Percentiles rank a stretch among this genome's conserved stretches.
phyloP scores from a whole-genome alignment of 1,284 basidiomycete genomes.

The Irpex sp. region DNA sequence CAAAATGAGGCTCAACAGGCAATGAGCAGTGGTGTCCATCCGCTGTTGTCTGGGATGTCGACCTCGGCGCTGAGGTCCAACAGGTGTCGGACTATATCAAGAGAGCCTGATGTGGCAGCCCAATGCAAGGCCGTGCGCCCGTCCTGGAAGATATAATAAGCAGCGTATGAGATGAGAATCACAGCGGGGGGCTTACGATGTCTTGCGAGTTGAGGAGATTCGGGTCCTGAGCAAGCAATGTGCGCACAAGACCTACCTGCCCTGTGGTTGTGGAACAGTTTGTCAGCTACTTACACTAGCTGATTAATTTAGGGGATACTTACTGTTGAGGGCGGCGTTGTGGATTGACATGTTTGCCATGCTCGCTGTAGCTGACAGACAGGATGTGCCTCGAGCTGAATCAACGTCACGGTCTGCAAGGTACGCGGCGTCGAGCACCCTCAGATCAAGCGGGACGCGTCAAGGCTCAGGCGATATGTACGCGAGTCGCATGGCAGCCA shows the following conservation, averaged over 20 bases:
- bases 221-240: constrained; percentile 67
- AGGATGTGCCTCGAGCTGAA: neutral
- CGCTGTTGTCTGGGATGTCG: constrained; percentile 67
- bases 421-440: neutral
- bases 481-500: too few relatives aligned
- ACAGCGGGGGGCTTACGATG: constrained; percentile 41
- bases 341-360: constrained; percentile 40
- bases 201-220: constrained; percentile 67
- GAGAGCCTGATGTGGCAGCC: constrained; percentile 76
- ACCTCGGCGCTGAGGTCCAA: constrained; percentile 73
- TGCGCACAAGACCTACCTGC: constrained; percentile 72
- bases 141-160: constrained; percentile 49
- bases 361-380: neutral
- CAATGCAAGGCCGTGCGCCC: constrained; percentile 88
- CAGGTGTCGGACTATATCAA: constrained; percentile 71
- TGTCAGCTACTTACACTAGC: constrained; percentile 4
- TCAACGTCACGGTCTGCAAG: neutral
- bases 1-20: constrained; percentile 54
- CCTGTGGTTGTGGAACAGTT: constrained; percentile 38
- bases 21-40: constrained; percentile 88
- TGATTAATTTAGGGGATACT: constrained; percentile 14
- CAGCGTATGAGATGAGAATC: neutral
- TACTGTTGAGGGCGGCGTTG: constrained; percentile 66
- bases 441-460: neutral
- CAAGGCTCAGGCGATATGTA: neutral